Base-by-base conservation (phyloP, 2,329 filamentous ascomycete genomes). In the Stachybotrys chartarum region DNA sequence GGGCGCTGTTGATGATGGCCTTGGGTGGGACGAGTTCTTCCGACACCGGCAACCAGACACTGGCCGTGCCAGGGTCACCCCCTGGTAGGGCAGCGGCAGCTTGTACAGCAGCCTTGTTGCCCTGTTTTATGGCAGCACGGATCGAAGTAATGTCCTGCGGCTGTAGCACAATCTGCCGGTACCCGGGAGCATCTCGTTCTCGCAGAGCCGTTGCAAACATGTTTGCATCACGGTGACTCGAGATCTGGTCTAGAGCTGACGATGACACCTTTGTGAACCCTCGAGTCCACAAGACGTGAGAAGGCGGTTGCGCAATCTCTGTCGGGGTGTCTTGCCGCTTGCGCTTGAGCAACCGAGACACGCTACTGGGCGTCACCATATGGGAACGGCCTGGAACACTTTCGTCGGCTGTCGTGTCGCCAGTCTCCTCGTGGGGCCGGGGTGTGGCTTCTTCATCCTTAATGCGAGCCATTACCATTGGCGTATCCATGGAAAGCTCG, bases 1-100 rank as follows among this genome's bases (percentile, higher is more conserved):
- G 94, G 1, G 88, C 85, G 52, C 89, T 92, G 70, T 97, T 97
- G 70, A 97, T 90, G 63, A 97, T 96, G 18, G 86, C 90, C 63
- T 86, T 90, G 0, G 94, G 93, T 3, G 93, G 90, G 3, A 93
- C 79, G 30, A 96, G 77, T 56, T 97, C 90, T 52, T 86, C 81
- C 2, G 83, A 87, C 55, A 88, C 81, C 8, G 88, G 84, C 7
- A 93, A 73, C 77, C 81, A 83, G 18, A 88, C 75, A 56, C 75
- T 80, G 7, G 79, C 75, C 2, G 77, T 77, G 48, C 76, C 78
- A 5, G 80, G 76, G 53, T 86, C 84, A 17, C 79, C 78, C 17
- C 82, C 82, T 0, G 84, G 76, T 47, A 88, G 81, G 52, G 78
- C 79, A 7, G 76, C 76, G n/a, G 82, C 84, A 53, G 79, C 81